Percentiles rank a stretch among this genome's conserved stretches.
These are phyloP conservation scores for Xanthoconium stramineum DNA, from an alignment of 768 basidiomycete species.

Conservation along the genomic window DNA sequence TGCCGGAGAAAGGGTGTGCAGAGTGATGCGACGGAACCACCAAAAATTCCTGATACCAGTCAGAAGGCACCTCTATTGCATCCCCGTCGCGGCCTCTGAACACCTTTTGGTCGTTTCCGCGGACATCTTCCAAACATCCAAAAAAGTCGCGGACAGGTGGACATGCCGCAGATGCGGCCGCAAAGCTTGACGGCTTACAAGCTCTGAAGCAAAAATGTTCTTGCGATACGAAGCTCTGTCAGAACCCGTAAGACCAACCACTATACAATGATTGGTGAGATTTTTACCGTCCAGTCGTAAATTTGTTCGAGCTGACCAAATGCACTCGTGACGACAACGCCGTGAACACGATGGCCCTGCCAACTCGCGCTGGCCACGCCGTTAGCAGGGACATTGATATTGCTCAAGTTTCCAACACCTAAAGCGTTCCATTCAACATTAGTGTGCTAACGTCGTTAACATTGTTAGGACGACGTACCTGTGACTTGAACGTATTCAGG, in stretches of 20 bases:
- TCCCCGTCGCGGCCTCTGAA: constrained; percentile 56
- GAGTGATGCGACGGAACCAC: constrained; percentile 56
- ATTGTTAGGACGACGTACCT: constrained; percentile 35
- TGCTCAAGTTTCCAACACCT: constrained; percentile 64
- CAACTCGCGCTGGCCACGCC: constrained; percentile 60
- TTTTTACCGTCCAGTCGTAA: constrained; percentile 66
- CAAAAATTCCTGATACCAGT: constrained; percentile 62
- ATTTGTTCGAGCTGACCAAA: constrained; percentile 58
- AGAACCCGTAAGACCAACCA: constrained; percentile 12
- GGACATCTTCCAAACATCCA: constrained; percentile 66
- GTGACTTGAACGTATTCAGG: constrained; percentile 75
- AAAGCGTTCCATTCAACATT: constrained; percentile 29
- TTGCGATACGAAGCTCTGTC: constrained; percentile 59
- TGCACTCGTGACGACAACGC: constrained; percentile 70
- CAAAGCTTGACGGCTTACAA: constrained; percentile 45
- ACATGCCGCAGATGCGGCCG: constrained; percentile 50
- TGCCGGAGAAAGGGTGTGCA: constrained; percentile 56
- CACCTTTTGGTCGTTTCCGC: constrained; percentile 44
- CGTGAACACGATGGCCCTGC: constrained; percentile 59
- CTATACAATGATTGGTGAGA: constrained; percentile 2
- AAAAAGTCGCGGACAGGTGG: constrained; percentile 57
- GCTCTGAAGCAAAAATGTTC: constrained; percentile 70
- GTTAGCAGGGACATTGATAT: constrained; percentile 57
- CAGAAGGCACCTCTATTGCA: constrained; percentile 52
- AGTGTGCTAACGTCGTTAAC: constrained; percentile 11